Conservation (phyloP, 129 eudicot genomes). For the Silybum marianum region DNA sequence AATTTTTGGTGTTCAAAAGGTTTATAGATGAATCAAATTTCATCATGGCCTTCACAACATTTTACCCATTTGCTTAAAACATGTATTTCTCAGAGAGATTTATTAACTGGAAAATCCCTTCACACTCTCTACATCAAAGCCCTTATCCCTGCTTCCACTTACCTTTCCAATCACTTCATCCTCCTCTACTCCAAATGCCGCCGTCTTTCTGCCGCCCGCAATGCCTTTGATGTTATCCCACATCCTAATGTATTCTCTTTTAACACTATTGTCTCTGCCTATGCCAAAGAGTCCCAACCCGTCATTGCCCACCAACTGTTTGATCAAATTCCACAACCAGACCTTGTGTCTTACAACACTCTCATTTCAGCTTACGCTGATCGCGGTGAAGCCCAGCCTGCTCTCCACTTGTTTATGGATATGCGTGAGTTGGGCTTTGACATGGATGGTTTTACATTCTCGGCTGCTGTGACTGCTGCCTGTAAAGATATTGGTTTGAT, state of each 20-base stretch:
- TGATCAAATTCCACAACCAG: slow-evolving; percentile 75
- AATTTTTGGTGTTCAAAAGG: background rate
- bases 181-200: slow-evolving; percentile 88
- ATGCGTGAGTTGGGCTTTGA: slow-evolving; percentile 53
- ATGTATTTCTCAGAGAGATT: slow-evolving; percentile 53
- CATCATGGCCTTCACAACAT: slow-evolving; percentile 25
- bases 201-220: slow-evolving; percentile 58
- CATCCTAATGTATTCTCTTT: slow-evolving; percentile 71
- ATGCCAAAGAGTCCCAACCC: slow-evolving; percentile 58
- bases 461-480: slow-evolving; percentile 66
- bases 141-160: slow-evolving; percentile 51
- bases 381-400: slow-evolving; percentile 47
- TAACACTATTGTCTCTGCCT: slow-evolving; percentile 73
- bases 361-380: slow-evolving; percentile 77
- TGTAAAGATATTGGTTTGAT: slow-evolving; percentile 50
- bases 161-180: slow-evolving; percentile 76
- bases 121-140: slow-evolving; percentile 59
- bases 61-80: slow-evolving; percentile 50
- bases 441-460: slow-evolving; percentile 73
- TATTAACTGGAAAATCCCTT: slow-evolving; percentile 49
- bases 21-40: slow-evolving; percentile 49
- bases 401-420: slow-evolving; percentile 49
- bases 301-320: slow-evolving; percentile 71
- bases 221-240: slow-evolving; percentile 45
- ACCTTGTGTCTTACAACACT: slow-evolving; percentile 70